A percentile compares a stretch with the other conserved stretches of the same genome.
Evolutionary conservation across 768 basidiomycete genomes (phyloP).

Genomic region (Podaxis sp.): DNA sequence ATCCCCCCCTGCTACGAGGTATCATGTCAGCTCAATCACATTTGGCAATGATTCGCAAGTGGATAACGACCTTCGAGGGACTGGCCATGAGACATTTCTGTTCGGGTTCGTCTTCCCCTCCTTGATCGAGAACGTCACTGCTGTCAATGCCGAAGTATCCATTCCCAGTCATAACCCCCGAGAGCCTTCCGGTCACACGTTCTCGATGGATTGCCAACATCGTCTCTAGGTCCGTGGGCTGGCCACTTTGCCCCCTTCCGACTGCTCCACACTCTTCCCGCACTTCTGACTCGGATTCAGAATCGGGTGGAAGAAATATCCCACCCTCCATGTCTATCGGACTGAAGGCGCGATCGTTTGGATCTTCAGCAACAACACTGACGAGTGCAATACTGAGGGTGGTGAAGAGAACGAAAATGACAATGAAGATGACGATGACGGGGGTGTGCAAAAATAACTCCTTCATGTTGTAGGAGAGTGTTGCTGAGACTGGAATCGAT

Average conservation of each 20-base stretch:
- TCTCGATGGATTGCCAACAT: constrained; percentile 3
- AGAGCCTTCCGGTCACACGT: neutral
- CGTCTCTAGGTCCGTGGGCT: neutral
- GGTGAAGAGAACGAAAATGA: neutral
- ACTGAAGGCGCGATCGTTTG: neutral
- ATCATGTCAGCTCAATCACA: too few relatives aligned
- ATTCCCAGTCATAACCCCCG: neutral
- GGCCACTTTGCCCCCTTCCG: neutral
- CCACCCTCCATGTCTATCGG: neutral
- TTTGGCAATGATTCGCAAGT: too few relatives aligned
- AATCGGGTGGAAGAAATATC: neutral
- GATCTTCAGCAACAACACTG: neutral
- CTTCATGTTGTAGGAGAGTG: neutral
- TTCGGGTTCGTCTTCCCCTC: neutral
- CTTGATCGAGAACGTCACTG: neutral
- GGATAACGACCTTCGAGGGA: neutral
- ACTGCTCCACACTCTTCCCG: neutral
- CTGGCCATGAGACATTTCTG: neutral
- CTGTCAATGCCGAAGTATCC: neutral
- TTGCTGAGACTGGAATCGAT: too few relatives aligned
- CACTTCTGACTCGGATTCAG: neutral
- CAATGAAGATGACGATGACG: neutral
- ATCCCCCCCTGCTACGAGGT: too few relatives aligned
- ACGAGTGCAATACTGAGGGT: neutral
- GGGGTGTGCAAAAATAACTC: neutral